Evolutionary conservation across 2,329 filamentous ascomycete genomes (phyloP).

Genomic region (Colletotrichum sp.): DNA sequence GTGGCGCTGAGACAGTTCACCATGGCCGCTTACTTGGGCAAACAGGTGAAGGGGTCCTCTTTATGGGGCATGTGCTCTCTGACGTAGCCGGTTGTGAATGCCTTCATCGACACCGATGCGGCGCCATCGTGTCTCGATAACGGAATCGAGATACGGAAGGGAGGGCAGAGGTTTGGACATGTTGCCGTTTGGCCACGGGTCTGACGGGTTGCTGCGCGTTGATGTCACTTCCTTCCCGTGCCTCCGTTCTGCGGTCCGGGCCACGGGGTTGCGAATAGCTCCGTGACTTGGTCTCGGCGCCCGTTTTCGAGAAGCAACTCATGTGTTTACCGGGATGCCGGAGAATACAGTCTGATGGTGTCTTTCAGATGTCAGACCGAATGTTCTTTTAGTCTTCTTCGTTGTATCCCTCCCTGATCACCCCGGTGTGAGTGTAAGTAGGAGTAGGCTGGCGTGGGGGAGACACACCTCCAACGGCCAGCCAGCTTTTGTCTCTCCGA

Average conservation of each 20-base stretch:
- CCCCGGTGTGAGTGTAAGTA: background rate
- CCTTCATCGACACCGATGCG: slow-evolving; percentile 4
- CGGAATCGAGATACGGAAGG: slow-evolving; percentile 4
- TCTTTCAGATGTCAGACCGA: background rate
- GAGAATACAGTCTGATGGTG: background rate
- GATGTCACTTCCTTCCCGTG: slow-evolving; percentile 15
- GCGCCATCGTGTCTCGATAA: background rate
- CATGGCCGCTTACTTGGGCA: background rate
- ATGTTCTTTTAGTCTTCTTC: background rate
- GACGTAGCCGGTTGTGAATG: slow-evolving; percentile 4
- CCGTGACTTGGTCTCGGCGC: slow-evolving; percentile 5
- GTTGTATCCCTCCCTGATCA: background rate
- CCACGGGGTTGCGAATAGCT: slow-evolving; percentile 1
- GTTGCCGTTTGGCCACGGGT: background rate
- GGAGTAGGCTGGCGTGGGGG: background rate
- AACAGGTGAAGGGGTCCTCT: background rate
- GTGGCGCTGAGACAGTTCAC: background rate
- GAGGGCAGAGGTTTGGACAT: background rate
- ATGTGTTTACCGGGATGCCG: background rate
- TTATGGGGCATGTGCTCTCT: background rate
- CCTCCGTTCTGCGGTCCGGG: slow-evolving; percentile 1
- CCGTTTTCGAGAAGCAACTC: background rate
- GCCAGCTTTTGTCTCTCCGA: background rate
- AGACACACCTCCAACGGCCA: background rate
- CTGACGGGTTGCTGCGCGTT: background rate